A percentile compares a stretch with the other conserved stretches of the same genome.
These are phyloP conservation scores for Fusarium devonianum DNA, from an alignment of 2,329 filamentous ascomycete genomes.

Conservation along the genomic window DNA sequence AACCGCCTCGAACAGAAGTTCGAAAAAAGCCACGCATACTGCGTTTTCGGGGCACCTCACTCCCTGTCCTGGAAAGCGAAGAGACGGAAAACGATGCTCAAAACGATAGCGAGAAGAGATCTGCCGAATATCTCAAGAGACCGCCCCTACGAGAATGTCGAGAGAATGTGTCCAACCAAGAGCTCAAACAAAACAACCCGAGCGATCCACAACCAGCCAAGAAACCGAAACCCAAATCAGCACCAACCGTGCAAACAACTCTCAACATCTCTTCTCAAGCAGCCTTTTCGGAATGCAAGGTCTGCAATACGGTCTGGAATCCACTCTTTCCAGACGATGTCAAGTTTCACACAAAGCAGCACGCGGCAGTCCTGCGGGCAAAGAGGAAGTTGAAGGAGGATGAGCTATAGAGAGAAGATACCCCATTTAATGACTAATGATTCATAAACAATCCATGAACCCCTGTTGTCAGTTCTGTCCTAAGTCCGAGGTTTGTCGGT, in stretches of 20 bases:
- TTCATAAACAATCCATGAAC: no score
- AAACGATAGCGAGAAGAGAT: background rate
- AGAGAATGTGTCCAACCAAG: conserved; percentile 3
- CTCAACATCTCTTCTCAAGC: conserved; percentile 53
- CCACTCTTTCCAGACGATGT: conserved; percentile 54
- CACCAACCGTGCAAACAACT: conserved; percentile 50
- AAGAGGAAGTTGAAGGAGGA: conserved; percentile 37
- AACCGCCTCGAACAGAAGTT: background rate
- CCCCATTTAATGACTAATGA: conserved; percentile 32
- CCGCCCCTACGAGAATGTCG: background rate
- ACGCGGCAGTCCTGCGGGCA: conserved; percentile 45
- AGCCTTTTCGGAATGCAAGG: conserved; percentile 53
- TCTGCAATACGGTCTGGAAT: conserved; percentile 55
- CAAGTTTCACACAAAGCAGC: conserved; percentile 51
- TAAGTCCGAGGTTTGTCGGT: background rate
- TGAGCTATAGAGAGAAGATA: conserved; percentile 38
- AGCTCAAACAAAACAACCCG: conserved; percentile 2
- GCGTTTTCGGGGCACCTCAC: conserved; percentile 38
- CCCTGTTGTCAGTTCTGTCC: no score
- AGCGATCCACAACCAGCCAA: conserved; percentile 25
- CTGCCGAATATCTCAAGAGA: background rate
- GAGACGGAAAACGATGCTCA: conserved; percentile 4
- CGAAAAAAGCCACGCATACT: conserved; percentile 42
- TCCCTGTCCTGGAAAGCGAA: conserved; percentile 15
- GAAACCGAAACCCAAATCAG: conserved; percentile 33